Evolutionary conservation across 306 rosid genomes (phyloP).

Genomic region (Lagenaria siceraria): DNA sequence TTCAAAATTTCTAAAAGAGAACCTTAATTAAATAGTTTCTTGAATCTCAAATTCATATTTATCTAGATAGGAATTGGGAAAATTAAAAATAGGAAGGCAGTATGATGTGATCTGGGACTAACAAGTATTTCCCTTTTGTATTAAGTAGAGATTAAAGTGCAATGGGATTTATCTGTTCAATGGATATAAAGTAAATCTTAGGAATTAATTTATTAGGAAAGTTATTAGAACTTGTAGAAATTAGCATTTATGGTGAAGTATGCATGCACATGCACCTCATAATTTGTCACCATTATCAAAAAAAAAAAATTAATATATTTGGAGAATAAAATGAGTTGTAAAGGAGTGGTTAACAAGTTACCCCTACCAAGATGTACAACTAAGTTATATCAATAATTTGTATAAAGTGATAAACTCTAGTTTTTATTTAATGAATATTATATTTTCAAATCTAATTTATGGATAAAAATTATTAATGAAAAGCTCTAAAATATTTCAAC

Average conservation of each 20-base stretch:
- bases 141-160: background rate
- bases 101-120: background rate
- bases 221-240: background rate
- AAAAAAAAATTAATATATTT: background rate
- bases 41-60: background rate
- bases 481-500: too few relatives aligned
- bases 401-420: background rate
- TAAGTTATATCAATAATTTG: background rate
- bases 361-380: background rate
- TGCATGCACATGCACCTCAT: conserved; percentile 14
- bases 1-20: background rate
- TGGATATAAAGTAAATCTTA: background rate
- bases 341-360: conserved; percentile 5
- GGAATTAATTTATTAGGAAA: background rate
- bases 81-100: background rate
- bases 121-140: background rate
- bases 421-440: background rate
- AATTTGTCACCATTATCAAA: background rate
- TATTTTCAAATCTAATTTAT: background rate
- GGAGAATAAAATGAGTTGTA: conserved; percentile 19
- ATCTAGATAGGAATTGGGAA: background rate
- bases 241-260: background rate
- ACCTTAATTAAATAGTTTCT: background rate
- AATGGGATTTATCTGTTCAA: background rate
- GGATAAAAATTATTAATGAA: too few relatives aligned